phyloP scores from a whole-genome alignment of 371 early-diverging fungal species.

The Chytridiales sp. region DNA sequence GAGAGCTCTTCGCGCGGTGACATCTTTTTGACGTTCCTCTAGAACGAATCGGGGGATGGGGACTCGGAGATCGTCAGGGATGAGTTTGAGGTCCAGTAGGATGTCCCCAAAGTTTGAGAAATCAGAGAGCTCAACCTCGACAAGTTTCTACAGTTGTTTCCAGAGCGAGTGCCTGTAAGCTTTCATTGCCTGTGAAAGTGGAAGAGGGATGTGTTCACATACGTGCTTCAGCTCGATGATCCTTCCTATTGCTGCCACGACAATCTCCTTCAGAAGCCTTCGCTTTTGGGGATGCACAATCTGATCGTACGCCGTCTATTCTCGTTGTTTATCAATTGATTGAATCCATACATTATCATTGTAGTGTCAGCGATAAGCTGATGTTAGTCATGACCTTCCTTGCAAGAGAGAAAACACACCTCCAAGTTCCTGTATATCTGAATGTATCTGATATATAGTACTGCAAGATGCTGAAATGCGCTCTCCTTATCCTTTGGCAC shows the following conservation, averaged over 20 bases:
- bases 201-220: conserved; percentile 9
- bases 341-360: not conserved
- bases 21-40: conserved; percentile 44
- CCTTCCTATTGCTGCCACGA: conserved; percentile 49
- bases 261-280: conserved; percentile 46
- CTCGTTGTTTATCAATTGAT: not conserved
- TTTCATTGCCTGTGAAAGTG: not conserved
- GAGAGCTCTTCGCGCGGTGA: conserved; percentile 23
- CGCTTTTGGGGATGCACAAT: conserved; percentile 58
- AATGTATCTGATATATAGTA: conserved; percentile 53
- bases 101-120: conserved; percentile 45
- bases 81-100: conserved; percentile 51
- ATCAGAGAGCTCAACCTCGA: conserved; percentile 49
- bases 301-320: conserved; percentile 51
- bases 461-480: conserved; percentile 50
- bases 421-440: conserved; percentile 50
- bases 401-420: too few relatives aligned
- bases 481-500: conserved; percentile 48
- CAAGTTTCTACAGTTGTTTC: conserved; percentile 42
- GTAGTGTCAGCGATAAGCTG: not conserved
- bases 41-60: conserved; percentile 47
- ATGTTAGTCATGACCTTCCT: too few relatives aligned
- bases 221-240: conserved; percentile 54
- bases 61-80: conserved; percentile 48
- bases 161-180: not conserved